phyloP scores from a whole-genome alignment of 2,329 filamentous ascomycete species.

The Alternaria gaisen region DNA sequence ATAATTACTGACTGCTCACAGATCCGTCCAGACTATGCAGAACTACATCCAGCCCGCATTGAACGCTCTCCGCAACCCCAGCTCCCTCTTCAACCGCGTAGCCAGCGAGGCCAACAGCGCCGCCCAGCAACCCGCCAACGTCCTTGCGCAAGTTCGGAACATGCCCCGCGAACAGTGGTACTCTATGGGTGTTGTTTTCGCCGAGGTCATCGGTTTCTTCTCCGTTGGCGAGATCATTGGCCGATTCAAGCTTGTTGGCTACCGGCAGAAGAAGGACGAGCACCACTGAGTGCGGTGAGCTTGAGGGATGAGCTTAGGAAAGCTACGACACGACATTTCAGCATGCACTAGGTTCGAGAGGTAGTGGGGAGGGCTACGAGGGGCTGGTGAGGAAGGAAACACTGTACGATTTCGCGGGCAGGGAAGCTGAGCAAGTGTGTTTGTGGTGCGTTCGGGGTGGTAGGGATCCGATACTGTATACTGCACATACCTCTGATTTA shows the following conservation, averaged over 20 bases:
- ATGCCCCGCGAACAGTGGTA: slow-evolving; percentile 75
- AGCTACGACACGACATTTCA: slow-evolving; percentile 16
- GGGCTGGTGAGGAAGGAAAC: slow-evolving; percentile 14
- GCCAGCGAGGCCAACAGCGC: slow-evolving; percentile 51
- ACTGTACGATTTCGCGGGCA: slow-evolving; percentile 33
- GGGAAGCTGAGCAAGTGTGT: slow-evolving; percentile 26
- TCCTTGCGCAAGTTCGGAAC: slow-evolving; percentile 71
- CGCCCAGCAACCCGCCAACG: slow-evolving; percentile 62
- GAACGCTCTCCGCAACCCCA: slow-evolving; percentile 75
- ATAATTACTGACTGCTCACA: slow-evolving; percentile 54
- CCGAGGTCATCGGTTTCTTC: slow-evolving; percentile 96
- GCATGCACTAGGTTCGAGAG: slow-evolving; percentile 11
- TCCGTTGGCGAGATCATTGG: slow-evolving; percentile 97
- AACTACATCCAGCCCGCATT: slow-evolving; percentile 80
- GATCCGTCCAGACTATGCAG: slow-evolving; percentile 83
- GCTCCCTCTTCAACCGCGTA: slow-evolving; percentile 61
- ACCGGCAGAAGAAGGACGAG: slow-evolving; percentile 59
- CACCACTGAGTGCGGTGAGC: slow-evolving; percentile 39
- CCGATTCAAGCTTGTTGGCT: slow-evolving; percentile 92
- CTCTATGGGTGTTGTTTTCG: slow-evolving; percentile 77
- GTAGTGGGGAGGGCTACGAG: slow-evolving; percentile 2
- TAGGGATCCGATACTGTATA: slow-evolving; percentile 45
- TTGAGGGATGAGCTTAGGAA: slow-evolving; percentile 5
- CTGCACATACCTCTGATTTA: slow-evolving; percentile 53
- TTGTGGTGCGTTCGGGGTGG: slow-evolving; percentile 32